phyloP scores from a whole-genome alignment of 805 yeast species.

The Myxozyma sirexii region DNA sequence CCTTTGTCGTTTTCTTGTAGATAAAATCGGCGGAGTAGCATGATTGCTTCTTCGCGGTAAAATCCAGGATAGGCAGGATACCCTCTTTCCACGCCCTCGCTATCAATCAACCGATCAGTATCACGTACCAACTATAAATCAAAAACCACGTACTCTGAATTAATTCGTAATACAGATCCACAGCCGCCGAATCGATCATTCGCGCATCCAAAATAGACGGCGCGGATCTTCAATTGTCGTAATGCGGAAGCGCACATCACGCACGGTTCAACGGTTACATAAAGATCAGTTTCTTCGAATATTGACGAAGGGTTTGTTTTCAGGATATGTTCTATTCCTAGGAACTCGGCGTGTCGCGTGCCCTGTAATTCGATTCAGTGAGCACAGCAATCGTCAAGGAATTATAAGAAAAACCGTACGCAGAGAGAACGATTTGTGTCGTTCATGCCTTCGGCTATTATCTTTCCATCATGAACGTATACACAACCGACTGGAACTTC shows the following conservation, averaged over 20 bases:
- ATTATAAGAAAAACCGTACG: conserved; percentile 31
- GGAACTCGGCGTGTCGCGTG: conserved; percentile 89
- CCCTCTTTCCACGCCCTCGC: conserved; percentile 23
- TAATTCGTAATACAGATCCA: conserved; percentile 75
- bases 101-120: background rate
- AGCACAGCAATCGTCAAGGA: background rate
- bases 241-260: conserved; percentile 96
- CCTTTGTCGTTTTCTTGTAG: conserved; percentile 73
- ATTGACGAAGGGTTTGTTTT: conserved; percentile 40
- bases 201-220: conserved; percentile 87
- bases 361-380: conserved; percentile 48
- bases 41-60: conserved; percentile 76
- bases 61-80: conserved; percentile 71
- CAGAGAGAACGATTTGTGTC: conserved; percentile 81
- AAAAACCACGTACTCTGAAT: conserved; percentile 46
- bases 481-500: conserved; percentile 90
- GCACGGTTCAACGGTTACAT: conserved; percentile 97
- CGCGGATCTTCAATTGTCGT: conserved; percentile 71
- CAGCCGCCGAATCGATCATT: conserved; percentile 97
- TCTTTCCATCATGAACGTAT: conserved; percentile 55
- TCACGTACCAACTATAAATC: background rate
- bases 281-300: conserved; percentile 64
- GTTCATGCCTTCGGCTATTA: conserved; percentile 79
- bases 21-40: conserved; percentile 79
- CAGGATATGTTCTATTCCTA: conserved; percentile 65